phyloP scores from a whole-genome alignment of 495 filamentous ascomycete species.

The Penicillium paradoxum region DNA sequence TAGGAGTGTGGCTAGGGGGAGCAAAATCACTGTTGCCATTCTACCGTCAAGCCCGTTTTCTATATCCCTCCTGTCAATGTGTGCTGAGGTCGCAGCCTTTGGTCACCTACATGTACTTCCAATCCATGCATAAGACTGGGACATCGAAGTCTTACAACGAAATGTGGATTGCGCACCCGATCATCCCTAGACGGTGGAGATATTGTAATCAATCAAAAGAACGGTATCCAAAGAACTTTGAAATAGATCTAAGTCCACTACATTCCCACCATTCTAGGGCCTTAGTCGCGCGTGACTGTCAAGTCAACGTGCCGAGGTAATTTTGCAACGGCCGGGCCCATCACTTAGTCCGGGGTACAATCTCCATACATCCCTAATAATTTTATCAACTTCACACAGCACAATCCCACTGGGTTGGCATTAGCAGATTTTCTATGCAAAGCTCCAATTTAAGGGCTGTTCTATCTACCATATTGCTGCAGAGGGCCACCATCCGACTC shows the following conservation, averaged over 20 bases:
- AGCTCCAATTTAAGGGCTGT: neutral
- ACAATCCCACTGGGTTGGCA: neutral
- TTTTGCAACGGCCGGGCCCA: constrained; percentile 2
- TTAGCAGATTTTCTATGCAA: neutral
- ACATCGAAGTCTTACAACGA: too few relatives aligned
- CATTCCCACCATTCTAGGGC: neutral
- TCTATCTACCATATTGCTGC: neutral
- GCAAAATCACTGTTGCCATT: neutral
- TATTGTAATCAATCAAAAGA: too few relatives aligned
- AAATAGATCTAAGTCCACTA: neutral
- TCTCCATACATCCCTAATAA: neutral
- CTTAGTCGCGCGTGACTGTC: neutral
- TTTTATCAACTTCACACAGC: neutral
- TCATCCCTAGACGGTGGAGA: too few relatives aligned
- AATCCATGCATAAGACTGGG: neutral
- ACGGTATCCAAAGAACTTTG: neutral
- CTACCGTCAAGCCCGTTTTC: neutral
- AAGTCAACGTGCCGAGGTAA: constrained; percentile 1
- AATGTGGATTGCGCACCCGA: too few relatives aligned
- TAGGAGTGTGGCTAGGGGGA: neutral
- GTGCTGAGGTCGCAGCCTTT: neutral
- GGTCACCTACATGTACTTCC: neutral
- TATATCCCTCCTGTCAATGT: too few relatives aligned
- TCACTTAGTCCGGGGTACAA: constrained; percentile 7
- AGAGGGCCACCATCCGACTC: neutral